Percentiles rank a stretch among this genome's conserved stretches.
These are phyloP conservation scores for Eutrema japonicum DNA, from an alignment of 345 rosid species.

Conservation along the genomic window DNA sequence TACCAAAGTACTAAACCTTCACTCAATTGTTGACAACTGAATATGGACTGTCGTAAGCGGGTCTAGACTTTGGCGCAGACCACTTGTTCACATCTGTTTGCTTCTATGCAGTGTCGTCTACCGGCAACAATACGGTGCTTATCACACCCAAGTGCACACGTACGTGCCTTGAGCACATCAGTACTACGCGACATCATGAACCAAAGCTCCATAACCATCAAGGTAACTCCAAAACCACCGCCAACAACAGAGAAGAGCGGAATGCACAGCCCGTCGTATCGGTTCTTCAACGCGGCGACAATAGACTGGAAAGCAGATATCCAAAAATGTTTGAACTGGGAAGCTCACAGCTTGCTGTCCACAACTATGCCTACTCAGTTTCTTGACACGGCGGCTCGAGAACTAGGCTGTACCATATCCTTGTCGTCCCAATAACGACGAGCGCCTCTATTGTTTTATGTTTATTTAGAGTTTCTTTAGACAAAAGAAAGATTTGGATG, in stretches of 20 bases:
- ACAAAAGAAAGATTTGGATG: slow-evolving; percentile 19
- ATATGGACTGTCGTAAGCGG: too few relatives aligned
- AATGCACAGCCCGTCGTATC: slow-evolving; percentile 53
- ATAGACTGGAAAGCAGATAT: slow-evolving; percentile 84
- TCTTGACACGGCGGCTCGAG: slow-evolving; percentile 75
- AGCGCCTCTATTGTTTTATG: slow-evolving; percentile 12
- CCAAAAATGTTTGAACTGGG: slow-evolving; percentile 84
- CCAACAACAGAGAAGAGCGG: slow-evolving; percentile 61
- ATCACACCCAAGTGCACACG: slow-evolving; percentile 94
- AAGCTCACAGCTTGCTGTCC: slow-evolving; percentile 80
- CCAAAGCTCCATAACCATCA: slow-evolving; percentile 49
- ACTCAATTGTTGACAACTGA: too few relatives aligned
- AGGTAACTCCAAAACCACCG: slow-evolving; percentile 47
- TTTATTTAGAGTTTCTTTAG: slow-evolving; percentile 21
- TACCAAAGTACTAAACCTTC: too few relatives aligned
- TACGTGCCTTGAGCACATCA: slow-evolving; percentile 85
- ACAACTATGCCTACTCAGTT: slow-evolving; percentile 66
- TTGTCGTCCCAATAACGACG: slow-evolving; percentile 41
- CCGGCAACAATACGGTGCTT: slow-evolving; percentile 84
- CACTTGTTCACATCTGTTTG: not conserved
- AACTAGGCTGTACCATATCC: slow-evolving; percentile 68
- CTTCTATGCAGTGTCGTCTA: slow-evolving; percentile 81
- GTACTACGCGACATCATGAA: slow-evolving; percentile 77
- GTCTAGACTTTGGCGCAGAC: not conserved
- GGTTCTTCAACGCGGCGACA: slow-evolving; percentile 54